phyloP scores from a whole-genome alignment of 2,329 filamentous ascomycete genomes.

The Aspergillus neotritici region DNA sequence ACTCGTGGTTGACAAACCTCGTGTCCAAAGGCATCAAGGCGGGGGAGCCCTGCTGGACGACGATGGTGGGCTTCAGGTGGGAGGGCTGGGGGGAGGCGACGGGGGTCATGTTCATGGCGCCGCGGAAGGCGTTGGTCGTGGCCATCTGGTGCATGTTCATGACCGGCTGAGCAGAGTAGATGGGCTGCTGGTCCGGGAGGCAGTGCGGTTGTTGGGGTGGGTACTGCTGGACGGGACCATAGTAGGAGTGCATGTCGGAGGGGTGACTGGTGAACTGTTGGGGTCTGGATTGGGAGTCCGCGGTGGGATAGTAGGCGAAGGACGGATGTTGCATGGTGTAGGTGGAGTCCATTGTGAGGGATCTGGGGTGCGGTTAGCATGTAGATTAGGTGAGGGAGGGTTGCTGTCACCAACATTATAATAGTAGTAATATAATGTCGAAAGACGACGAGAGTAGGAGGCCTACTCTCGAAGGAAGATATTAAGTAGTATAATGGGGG shows the following conservation, averaged over 20 bases:
- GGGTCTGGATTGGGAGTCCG: constrained; percentile 66
- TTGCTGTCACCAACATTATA: too few species aligned
- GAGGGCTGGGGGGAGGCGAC: constrained; percentile 69
- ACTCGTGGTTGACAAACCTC: constrained; percentile 58
- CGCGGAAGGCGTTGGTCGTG: constrained; percentile 39
- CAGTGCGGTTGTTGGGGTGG: constrained; percentile 18
- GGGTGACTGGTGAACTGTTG: constrained; percentile 70
- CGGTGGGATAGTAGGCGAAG: constrained; percentile 84
- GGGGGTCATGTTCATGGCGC: constrained; percentile 52
- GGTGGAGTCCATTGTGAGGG: constrained; percentile 58
- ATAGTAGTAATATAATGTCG: background rate
- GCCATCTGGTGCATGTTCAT: constrained; percentile 43
- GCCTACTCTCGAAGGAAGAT: constrained; percentile 9
- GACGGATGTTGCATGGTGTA: constrained; percentile 58
- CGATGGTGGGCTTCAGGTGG: constrained; percentile 69
- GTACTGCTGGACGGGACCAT: constrained; percentile 34
- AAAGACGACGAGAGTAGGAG: constrained; percentile 5
- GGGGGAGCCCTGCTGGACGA: constrained; percentile 55
- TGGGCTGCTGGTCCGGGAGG: constrained; percentile 27
- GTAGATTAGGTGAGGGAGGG: too few species aligned
- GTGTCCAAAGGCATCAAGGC: constrained; percentile 64
- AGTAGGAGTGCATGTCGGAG: constrained; percentile 45
- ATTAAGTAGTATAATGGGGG: constrained; percentile 13
- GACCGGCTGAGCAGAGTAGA: constrained; percentile 37
- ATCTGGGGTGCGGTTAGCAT: constrained; percentile 6